Evolutionary conservation across 192 early-diverging fungal genomes (phyloP).

Genomic region (Rhizoclosmatium globosum): DNA sequence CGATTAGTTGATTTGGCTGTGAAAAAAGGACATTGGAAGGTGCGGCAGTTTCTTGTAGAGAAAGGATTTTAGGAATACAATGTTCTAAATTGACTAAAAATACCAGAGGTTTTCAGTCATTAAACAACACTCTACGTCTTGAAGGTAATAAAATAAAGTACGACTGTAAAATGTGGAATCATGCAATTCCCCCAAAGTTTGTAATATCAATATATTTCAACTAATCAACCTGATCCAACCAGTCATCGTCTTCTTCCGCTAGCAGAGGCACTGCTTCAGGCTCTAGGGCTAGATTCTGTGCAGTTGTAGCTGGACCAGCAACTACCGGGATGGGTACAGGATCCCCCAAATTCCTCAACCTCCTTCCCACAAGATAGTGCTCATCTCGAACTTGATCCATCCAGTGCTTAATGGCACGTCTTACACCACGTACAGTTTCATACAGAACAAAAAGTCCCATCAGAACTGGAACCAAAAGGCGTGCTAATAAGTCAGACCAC

Average conservation of each 20-base stretch:
- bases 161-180: no score
- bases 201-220: no score
- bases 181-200: no score
- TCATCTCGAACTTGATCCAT: constrained; percentile 81
- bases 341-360: constrained; percentile 83
- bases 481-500: constrained; percentile 24
- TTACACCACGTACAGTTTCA: constrained; percentile 37
- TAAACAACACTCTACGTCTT: no score
- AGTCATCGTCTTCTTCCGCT: constrained; percentile 1
- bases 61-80: background rate
- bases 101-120: no score
- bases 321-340: background rate
- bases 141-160: no score
- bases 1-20: background rate
- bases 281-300: background rate
- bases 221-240: background rate
- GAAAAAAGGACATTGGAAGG: background rate
- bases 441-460: constrained; percentile 21
- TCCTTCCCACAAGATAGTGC: constrained; percentile 83
- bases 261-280: background rate
- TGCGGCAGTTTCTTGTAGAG: background rate
- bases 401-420: constrained; percentile 66
- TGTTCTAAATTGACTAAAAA: no score
- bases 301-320: background rate
- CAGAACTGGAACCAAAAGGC: constrained; percentile 29